phyloP scores from a whole-genome alignment of 2,329 filamentous ascomycete species.

The Scytalidium sp. region DNA sequence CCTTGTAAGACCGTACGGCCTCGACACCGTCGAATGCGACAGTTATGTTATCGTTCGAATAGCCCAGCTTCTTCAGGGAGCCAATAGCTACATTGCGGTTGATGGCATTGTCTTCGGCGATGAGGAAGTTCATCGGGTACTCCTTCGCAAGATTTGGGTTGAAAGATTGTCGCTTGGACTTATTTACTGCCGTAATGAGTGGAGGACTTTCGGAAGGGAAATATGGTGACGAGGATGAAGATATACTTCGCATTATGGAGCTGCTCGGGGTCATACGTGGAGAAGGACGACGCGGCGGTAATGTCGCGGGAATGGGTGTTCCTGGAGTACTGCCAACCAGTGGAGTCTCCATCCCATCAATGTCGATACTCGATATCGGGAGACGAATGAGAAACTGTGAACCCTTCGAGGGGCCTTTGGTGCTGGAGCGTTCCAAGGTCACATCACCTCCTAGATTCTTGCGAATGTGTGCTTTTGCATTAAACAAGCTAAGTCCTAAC shows the following conservation, averaged over 20 bases:
- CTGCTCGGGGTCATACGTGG: neutral
- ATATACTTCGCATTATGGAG: neutral
- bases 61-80: conserved; percentile 67
- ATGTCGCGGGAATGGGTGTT: conserved; percentile 5
- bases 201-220: neutral
- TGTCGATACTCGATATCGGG: conserved; percentile 35
- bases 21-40: conserved; percentile 68
- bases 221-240: neutral
- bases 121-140: conserved; percentile 63
- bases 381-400: conserved; percentile 68
- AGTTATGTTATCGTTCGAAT: conserved; percentile 47
- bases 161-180: conserved; percentile 32
- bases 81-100: conserved; percentile 65
- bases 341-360: conserved; percentile 13
- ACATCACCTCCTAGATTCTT: conserved; percentile 65
- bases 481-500: conserved; percentile 64
- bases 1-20: conserved; percentile 59
- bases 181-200: conserved; percentile 10
- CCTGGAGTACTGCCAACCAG: conserved; percentile 17
- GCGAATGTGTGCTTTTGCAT: conserved; percentile 68
- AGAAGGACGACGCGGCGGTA: neutral
- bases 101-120: conserved; percentile 72
- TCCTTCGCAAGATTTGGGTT: conserved; percentile 57
- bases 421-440: conserved; percentile 60
- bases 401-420: conserved; percentile 56